Base-by-base conservation (phyloP, 2,329 filamentous ascomycete species). In the Coccinonectria pachysandricola region DNA sequence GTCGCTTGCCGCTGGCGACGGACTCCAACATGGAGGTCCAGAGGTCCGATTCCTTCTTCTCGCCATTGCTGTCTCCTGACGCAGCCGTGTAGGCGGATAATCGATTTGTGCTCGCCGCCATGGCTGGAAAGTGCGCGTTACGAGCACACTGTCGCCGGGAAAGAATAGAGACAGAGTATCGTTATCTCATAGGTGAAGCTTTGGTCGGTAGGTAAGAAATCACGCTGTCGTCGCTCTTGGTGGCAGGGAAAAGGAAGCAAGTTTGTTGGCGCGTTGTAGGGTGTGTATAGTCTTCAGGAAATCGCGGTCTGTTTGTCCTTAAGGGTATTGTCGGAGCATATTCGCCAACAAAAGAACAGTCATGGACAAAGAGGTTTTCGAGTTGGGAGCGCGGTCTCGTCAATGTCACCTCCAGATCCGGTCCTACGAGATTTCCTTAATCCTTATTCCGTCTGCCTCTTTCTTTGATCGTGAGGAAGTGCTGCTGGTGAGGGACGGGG, bases 11-110 rank as follows among this genome's bases (percentile, higher is more conserved):
- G 57, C 82, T 93, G 44, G 87, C 85, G 43, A 91, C 87, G 27
- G 75, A 79, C 56, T 92, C 84, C 42, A 95, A 68, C 80, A 95
- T 84, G 22, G 84, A 86, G 35, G 81, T 87, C 88, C 88, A 95
- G 57, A 95, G 78, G 52, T 93, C 84, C 58, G 82, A 84, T 60
- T 93, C 84, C 58, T 83, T 84, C 61, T 84, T 87, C 44, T 81
- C 78, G 56, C 64, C 70, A 59, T 72, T 69, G 31, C 64, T 62
- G n/a, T 57, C 54, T 34, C 65, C 65, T 39, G 63, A 74, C 39
- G 57, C 68, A 43, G 59, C 59, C 35, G 68, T 76, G 58, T 68
- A 72, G 46, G 62, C 73, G 33, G 71, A 75, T 49, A 64, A 60
- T 43, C 70, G 62, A 49, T 73, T 71, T 35, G 60, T 54, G 48